Percentiles rank a stretch among this genome's conserved stretches.
Evolutionary conservation across 352 stramenopile genomes (phyloP).

Genomic region (Phytopythium montanum): DNA sequence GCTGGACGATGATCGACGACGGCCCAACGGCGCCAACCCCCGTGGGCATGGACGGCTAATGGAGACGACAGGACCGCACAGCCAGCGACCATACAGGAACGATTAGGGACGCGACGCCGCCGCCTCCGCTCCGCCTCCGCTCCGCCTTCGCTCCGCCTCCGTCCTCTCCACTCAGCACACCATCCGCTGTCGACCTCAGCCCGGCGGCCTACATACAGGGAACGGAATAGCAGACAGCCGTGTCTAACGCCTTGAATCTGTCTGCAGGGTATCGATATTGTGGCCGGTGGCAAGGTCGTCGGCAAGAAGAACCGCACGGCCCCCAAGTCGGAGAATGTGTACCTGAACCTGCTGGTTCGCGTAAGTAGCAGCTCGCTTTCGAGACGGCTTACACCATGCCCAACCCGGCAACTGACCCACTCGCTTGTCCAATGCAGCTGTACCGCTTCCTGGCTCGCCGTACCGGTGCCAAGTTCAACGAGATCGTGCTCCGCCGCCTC

Average conservation of each 20-base stretch:
- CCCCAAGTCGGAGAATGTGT: slow-evolving; percentile 99
- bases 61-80: too few relatives aligned
- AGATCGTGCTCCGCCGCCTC: slow-evolving; percentile 97
- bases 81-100: too few relatives aligned
- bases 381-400: neutral
- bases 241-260: slow-evolving; percentile 6
- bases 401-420: slow-evolving; percentile 58
- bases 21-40: too few relatives aligned
- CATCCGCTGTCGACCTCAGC: neutral
- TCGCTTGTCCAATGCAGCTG: slow-evolving; percentile 32
- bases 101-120: neutral
- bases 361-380: slow-evolving; percentile 26
- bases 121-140: neutral
- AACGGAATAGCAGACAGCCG: neutral
- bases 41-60: too few relatives aligned
- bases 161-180: neutral
- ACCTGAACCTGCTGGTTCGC: slow-evolving; percentile 97
- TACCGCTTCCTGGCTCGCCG: slow-evolving; percentile 97
- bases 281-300: slow-evolving; percentile 97
- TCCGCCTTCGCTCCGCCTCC: neutral
- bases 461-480: slow-evolving; percentile 99
- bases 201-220: neutral
- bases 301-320: slow-evolving; percentile 98
- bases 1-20: too few relatives aligned
- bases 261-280: slow-evolving; percentile 98